Percentiles rank a stretch among this genome's conserved stretches.
phyloP scores from a whole-genome alignment of 805 yeast genomes.

The Candida sakaeoensis region DNA sequence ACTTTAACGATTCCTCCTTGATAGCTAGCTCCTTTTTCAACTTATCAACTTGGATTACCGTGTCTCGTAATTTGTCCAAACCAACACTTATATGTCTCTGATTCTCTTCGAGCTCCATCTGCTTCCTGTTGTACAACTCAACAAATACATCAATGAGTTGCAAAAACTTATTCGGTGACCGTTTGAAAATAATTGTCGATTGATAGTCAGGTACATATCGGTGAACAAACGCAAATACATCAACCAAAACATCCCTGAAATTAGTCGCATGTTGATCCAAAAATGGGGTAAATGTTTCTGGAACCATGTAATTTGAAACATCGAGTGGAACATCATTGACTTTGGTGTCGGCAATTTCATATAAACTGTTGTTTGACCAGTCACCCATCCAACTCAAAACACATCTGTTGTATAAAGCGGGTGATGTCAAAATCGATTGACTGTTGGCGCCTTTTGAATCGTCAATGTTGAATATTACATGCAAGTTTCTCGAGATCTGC shows the following conservation, averaged over 20 bases:
- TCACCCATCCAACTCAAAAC: conserved; percentile 86
- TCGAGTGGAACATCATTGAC: conserved; percentile 52
- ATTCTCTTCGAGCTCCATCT: conserved; percentile 50
- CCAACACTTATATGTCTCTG: conserved; percentile 76
- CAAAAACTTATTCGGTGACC: conserved; percentile 56
- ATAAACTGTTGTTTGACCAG: conserved; percentile 57
- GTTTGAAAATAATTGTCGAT: conserved; percentile 10
- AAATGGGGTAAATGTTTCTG: conserved; percentile 19
- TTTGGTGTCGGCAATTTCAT: conserved; percentile 45
- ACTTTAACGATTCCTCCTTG: conserved; percentile 47
- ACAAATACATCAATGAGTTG: conserved; percentile 46
- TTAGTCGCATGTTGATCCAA: conserved; percentile 11
- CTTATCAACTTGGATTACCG: conserved; percentile 67
- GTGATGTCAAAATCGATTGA: conserved; percentile 58
- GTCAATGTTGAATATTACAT: conserved; percentile 75
- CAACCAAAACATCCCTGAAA: conserved; percentile 45
- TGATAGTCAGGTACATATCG: conserved; percentile 14
- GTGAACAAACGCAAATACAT: conserved; percentile 48
- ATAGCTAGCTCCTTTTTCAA: conserved; percentile 51
- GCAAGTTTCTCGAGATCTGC: conserved; percentile 68
- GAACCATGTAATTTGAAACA: conserved; percentile 35
- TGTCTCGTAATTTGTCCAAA: conserved; percentile 68
- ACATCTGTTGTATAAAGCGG: conserved; percentile 87
- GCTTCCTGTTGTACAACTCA: conserved; percentile 38
- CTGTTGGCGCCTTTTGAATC: conserved; percentile 27